Evolutionary conservation across 2,329 filamentous ascomycete genomes (phyloP).

Genomic region (Diaporthe sp.): DNA sequence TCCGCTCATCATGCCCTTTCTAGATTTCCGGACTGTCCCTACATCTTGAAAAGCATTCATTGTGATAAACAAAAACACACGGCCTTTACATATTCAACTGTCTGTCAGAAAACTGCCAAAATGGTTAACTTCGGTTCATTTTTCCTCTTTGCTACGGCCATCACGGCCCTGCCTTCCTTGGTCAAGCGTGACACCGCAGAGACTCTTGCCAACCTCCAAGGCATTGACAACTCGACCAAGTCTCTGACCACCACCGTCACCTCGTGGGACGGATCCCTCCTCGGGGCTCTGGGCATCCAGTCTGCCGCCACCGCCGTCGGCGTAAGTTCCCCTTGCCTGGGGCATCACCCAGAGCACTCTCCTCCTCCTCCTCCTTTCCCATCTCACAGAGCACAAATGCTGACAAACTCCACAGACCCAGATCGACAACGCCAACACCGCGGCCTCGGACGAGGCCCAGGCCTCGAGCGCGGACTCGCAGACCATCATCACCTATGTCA

Average conservation of each 20-base stretch:
- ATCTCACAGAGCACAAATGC: neutral
- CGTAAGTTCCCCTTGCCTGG: constrained; percentile 15
- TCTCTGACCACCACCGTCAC: constrained; percentile 34
- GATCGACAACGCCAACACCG: constrained; percentile 35
- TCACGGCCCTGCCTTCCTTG: constrained; percentile 33
- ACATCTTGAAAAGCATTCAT: neutral
- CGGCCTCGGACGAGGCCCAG: constrained; percentile 31
- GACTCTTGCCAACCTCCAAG: constrained; percentile 36
- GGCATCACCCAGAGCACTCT: neutral
- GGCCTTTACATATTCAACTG: neutral
- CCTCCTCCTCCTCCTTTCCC: neutral
- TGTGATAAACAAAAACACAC: neutral
- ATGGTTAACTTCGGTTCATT: constrained; percentile 38
- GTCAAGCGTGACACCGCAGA: constrained; percentile 32
- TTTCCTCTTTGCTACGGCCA: constrained; percentile 33
- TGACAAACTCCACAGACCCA: constrained; percentile 24
- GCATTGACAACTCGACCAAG: constrained; percentile 34
- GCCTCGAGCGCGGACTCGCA: constrained; percentile 35
- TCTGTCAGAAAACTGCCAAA: constrained; percentile 14
- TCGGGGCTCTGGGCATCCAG: constrained; percentile 35
- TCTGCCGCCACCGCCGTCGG: constrained; percentile 17
- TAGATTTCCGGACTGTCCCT: neutral
- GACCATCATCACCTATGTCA: constrained; percentile 37
- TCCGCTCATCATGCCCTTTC: neutral
- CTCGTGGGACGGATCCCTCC: constrained; percentile 35